A percentile compares a stretch with the other conserved stretches of the same genome.
Conservation (phyloP, 495 filamentous ascomycete species). For the Talaromyces trachyspermus region DNA sequence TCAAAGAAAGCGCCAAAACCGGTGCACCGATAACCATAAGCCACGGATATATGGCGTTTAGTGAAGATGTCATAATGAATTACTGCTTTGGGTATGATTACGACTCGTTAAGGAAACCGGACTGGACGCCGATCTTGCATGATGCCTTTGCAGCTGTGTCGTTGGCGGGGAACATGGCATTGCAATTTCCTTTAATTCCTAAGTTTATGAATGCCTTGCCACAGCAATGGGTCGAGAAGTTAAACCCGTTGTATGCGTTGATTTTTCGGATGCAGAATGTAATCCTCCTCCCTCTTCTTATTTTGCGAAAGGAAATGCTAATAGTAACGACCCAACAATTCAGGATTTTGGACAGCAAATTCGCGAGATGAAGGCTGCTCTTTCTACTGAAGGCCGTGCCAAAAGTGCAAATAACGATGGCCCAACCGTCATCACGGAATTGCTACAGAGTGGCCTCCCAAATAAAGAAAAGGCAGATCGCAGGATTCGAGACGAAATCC, state of each 20-base stretch:
- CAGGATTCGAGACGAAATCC: conserved; percentile 29
- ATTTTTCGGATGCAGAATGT: conserved; percentile 8
- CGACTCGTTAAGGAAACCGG: conserved; percentile 4
- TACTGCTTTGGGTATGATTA: conserved; percentile 26
- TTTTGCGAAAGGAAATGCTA: neutral
- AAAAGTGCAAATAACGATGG: conserved; percentile 8
- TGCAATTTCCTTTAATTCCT: conserved; percentile 7
- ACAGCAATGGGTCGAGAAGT: conserved; percentile 2
- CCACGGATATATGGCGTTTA: conserved; percentile 21
- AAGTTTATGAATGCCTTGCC: conserved; percentile 5
- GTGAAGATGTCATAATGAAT: conserved; percentile 36
- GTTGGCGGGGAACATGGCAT: conserved; percentile 9
- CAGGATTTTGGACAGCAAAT: conserved; percentile 4
- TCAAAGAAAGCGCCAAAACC: neutral
- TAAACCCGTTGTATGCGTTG: conserved; percentile 3
- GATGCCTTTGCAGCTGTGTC: neutral
- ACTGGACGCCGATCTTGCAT: neutral
- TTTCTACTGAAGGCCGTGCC: neutral
- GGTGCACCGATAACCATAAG: conserved; percentile 10
- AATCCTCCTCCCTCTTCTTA: neutral
- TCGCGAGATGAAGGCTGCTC: neutral
- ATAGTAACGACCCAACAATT: neutral
- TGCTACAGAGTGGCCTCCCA: conserved; percentile 23
- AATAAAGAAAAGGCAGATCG: conserved; percentile 14
- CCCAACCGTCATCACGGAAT: conserved; percentile 28